Percentiles rank a stretch among this genome's conserved stretches.
Evolutionary conservation across 2,329 filamentous ascomycete genomes (phyloP).

Genomic region (Fusarium sp.): DNA sequence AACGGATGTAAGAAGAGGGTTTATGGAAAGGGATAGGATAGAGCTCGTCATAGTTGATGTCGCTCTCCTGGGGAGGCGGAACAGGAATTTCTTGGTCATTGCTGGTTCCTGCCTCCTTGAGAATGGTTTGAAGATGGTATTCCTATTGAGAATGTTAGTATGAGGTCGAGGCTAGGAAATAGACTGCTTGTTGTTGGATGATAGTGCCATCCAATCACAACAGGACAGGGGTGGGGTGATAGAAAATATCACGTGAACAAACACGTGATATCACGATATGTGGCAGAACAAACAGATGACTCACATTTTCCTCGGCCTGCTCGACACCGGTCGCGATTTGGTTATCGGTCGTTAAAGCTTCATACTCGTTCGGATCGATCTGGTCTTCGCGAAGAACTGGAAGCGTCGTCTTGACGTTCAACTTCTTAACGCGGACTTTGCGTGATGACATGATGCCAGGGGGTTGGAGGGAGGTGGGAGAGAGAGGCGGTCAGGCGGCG

Average conservation of each 20-base stretch:
- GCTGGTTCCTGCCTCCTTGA: conserved; percentile 63
- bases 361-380: conserved; percentile 86
- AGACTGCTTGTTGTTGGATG: conserved; percentile 7
- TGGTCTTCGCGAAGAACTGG: conserved; percentile 89
- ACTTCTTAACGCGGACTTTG: conserved; percentile 86
- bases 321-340: conserved; percentile 97
- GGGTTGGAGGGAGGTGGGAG: conserved; percentile 48
- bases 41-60: conserved; percentile 85
- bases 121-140: conserved; percentile 90
- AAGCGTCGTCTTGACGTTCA: conserved; percentile 88
- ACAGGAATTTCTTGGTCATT: conserved; percentile 71
- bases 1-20: conserved; percentile 93
- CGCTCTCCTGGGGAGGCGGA: conserved; percentile 69
- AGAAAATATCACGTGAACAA: conserved; percentile 52
- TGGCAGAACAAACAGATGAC: conserved; percentile 54
- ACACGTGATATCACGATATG: conserved; percentile 58
- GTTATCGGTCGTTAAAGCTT: conserved; percentile 81
- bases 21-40: conserved; percentile 83
- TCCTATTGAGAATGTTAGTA: conserved; percentile 66
- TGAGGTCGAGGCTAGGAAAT: not conserved
- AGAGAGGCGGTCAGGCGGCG: conserved; percentile 55
- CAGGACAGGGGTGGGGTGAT: not conserved
- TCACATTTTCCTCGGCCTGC: conserved; percentile 95
- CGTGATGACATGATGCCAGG: conserved; percentile 66
- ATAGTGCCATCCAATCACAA: conserved; percentile 19